phyloP scores from a whole-genome alignment of 2,329 filamentous ascomycete species.

The Alternaria angustiovoidea region DNA sequence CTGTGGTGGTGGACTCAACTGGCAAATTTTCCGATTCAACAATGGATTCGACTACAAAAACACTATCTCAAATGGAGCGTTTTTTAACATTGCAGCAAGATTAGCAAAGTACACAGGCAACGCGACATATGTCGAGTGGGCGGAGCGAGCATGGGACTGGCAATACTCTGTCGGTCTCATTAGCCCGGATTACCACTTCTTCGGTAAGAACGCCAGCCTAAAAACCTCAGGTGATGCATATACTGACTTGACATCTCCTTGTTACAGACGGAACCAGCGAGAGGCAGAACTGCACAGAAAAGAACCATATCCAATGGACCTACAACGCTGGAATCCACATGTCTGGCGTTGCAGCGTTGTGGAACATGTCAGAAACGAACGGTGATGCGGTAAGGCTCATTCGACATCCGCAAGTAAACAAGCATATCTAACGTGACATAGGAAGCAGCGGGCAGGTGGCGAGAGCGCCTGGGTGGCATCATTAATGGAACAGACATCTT shows the following conservation, averaged over 20 bases:
- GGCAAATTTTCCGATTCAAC: slow-evolving; percentile 80
- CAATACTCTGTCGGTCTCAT: slow-evolving; percentile 58
- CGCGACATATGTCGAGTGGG: slow-evolving; percentile 63
- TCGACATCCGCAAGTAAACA: no score
- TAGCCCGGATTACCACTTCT: slow-evolving; percentile 54
- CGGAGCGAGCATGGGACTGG: slow-evolving; percentile 67
- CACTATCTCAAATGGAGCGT: slow-evolving; percentile 75
- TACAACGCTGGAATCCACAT: slow-evolving; percentile 57
- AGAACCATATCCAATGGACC: slow-evolving; percentile 56
- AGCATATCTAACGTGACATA: slow-evolving; percentile 2
- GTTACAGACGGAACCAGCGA: slow-evolving; percentile 50
- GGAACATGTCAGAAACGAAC: slow-evolving; percentile 53
- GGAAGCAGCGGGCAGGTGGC: slow-evolving; percentile 34
- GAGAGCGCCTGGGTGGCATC: slow-evolving; percentile 36
- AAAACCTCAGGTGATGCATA: background rate
- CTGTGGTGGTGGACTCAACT: slow-evolving; percentile 71
- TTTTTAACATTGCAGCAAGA: slow-evolving; percentile 80
- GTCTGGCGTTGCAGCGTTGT: slow-evolving; percentile 56
- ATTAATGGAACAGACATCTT: slow-evolving; percentile 52
- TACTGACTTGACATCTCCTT: background rate
- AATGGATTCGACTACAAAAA: slow-evolving; percentile 83
- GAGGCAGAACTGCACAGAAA: slow-evolving; percentile 52
- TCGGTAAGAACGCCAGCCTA: slow-evolving; percentile 22
- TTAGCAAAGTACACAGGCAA: slow-evolving; percentile 73
- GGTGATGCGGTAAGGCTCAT: slow-evolving; percentile 27